phyloP scores from a whole-genome alignment of 1,139 yeast genomes.

The Blastobotrys petasosporus region DNA sequence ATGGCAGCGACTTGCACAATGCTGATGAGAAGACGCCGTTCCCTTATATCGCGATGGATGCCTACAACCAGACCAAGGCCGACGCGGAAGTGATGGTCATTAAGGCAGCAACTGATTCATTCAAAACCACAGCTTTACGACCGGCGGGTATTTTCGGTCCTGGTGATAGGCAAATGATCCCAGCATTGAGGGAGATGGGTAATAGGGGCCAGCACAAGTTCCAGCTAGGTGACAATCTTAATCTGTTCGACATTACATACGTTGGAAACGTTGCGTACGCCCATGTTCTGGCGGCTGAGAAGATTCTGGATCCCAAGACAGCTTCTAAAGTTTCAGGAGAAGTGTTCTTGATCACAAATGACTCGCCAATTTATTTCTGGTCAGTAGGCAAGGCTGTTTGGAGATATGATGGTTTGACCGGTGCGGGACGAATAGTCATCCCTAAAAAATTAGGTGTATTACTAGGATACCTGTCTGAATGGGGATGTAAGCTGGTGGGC shows the following conservation, averaged over 20 bases:
- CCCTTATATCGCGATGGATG: conserved; percentile 90
- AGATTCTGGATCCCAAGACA: conserved; percentile 45
- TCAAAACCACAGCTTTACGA: conserved; percentile 82
- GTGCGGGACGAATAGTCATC: conserved; percentile 61
- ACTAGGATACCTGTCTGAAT: conserved; percentile 75
- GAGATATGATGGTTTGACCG: conserved; percentile 91
- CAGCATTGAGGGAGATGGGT: conserved; percentile 83
- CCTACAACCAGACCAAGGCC: conserved; percentile 93
- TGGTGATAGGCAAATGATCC: conserved; percentile 94
- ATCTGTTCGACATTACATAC: conserved; percentile 92
- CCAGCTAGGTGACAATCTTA: conserved; percentile 90
- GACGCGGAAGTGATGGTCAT: conserved; percentile 81
- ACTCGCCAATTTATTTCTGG: conserved; percentile 95
- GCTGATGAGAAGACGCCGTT: conserved; percentile 95
- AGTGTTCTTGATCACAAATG: conserved; percentile 86
- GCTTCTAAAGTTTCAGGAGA: conserved; percentile 63
- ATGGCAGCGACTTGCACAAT: conserved; percentile 83
- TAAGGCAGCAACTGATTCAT: conserved; percentile 42
- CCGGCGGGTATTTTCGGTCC: conserved; percentile 99
- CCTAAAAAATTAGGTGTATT: conserved; percentile 66
- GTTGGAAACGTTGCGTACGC: conserved; percentile 99
- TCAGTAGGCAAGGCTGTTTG: conserved; percentile 93
- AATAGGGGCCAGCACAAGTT: conserved; percentile 80
- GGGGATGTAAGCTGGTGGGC: conserved; percentile 58
- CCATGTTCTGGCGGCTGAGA: conserved; percentile 85